A percentile compares a stretch with the other conserved stretches of the same genome.
These are phyloP conservation scores for Carex parvula DNA, from an alignment of 176 grass and related monocot species.

Conservation along the genomic window DNA sequence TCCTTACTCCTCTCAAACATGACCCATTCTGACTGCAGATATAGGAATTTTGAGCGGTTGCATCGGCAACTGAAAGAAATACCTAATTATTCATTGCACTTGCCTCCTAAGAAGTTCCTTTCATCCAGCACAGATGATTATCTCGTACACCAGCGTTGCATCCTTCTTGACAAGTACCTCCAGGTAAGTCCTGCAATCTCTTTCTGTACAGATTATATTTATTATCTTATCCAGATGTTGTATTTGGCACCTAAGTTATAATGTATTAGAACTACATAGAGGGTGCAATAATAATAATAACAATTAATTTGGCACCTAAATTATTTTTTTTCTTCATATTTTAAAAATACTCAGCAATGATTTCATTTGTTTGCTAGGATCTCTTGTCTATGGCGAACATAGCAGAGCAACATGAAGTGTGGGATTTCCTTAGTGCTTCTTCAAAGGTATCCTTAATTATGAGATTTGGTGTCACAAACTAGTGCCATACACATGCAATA, in stretches of 20 bases:
- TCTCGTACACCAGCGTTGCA: constrained; percentile 93
- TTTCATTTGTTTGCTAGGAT: constrained; percentile 48
- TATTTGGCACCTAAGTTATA: neutral
- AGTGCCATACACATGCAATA: neutral
- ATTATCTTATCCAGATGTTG: neutral
- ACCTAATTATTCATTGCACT: constrained; percentile 93
- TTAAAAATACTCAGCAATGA: constrained; percentile 22
- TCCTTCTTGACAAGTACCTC: constrained; percentile 95
- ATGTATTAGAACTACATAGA: neutral
- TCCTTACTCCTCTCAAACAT: neutral
- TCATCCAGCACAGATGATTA: constrained; percentile 97
- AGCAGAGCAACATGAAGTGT: constrained; percentile 96
- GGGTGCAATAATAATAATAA: neutral
- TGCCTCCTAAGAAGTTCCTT: constrained; percentile 97
- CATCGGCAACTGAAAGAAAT: constrained; percentile 89
- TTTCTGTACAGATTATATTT: neutral
- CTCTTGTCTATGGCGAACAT: constrained; percentile 89
- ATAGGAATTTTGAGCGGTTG: constrained; percentile 93
- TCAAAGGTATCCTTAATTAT: constrained; percentile 58
- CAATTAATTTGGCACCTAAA: neutral
- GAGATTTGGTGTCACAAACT: neutral
- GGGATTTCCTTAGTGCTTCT: constrained; percentile 86
- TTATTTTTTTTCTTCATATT: constrained; percentile 21
- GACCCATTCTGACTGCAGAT: constrained; percentile 47
- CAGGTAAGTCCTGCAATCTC: constrained; percentile 51